These are phyloP conservation scores for Termitomyces sp. DNA, from an alignment of 768 basidiomycete species.

Conservation along the genomic window DNA sequence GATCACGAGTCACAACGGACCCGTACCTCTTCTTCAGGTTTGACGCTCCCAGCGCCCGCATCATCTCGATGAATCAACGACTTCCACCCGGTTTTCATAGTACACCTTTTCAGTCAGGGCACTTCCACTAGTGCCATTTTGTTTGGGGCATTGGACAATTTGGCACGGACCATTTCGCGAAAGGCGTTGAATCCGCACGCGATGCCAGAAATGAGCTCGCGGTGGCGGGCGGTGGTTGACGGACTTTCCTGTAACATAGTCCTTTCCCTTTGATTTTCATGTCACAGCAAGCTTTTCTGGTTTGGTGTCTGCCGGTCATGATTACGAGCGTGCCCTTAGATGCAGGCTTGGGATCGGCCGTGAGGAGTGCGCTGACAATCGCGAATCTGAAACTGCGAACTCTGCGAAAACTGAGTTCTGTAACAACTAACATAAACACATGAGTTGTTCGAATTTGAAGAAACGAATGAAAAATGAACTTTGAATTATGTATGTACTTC, in stretches of 20 bases:
- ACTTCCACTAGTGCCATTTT: conserved; percentile 22
- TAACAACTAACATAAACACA: too few species aligned
- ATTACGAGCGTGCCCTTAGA: conserved; percentile 73
- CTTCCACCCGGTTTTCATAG: conserved; percentile 69
- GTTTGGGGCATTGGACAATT: too few species aligned
- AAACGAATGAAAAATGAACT: conserved; percentile 34
- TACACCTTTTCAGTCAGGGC: conserved; percentile 53
- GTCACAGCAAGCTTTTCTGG: conserved; percentile 83
- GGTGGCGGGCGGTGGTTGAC: conserved; percentile 58
- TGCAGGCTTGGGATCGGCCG: conserved; percentile 74
- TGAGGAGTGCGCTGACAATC: conserved; percentile 71
- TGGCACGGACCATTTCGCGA: conserved; percentile 51
- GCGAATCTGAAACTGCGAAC: conserved; percentile 71
- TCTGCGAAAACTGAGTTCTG: conserved; percentile 94
- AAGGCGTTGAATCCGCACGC: conserved; percentile 77
- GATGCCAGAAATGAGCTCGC: conserved; percentile 48
- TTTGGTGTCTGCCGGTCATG: conserved; percentile 96
- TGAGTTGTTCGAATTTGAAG: neutral
- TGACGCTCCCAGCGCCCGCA: conserved; percentile 60
- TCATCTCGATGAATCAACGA: conserved; percentile 61
- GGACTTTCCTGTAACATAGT: conserved; percentile 68
- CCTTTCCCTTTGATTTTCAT: conserved; percentile 98
- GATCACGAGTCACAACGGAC: conserved; percentile 41
- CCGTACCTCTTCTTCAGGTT: conserved; percentile 52
- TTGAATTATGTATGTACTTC: conserved; percentile 92